Conservation (phyloP, 2,329 filamentous ascomycete species). For the Xylaria sp. region DNA sequence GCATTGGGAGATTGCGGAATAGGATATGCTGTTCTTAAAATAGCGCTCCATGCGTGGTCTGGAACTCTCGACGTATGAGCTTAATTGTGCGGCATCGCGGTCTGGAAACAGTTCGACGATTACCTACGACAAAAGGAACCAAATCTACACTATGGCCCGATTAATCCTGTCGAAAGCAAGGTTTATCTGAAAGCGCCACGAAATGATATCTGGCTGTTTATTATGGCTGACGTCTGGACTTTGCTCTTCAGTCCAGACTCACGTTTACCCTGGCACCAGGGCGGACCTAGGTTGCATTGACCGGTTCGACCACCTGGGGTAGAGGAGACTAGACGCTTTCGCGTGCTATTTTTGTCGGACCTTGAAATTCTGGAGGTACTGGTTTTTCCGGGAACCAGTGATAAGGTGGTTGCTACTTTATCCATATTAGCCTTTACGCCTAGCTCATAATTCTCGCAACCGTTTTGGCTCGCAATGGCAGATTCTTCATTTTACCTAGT, state of each 20-base stretch:
- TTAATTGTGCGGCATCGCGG: constrained; percentile 10
- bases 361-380: constrained; percentile 5
- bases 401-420: constrained; percentile 24
- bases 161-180: constrained; percentile 11
- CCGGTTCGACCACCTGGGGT: constrained; percentile 21
- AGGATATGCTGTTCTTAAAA: constrained; percentile 26
- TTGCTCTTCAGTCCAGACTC: constrained; percentile 35
- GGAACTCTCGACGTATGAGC: constrained; percentile 28
- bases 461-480: neutral
- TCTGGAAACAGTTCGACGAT: constrained; percentile 3
- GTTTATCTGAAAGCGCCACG: constrained; percentile 8
- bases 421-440: constrained; percentile 30
- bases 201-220: constrained; percentile 26
- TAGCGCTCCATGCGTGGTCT: constrained; percentile 23
- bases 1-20: constrained; percentile 13
- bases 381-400: constrained; percentile 26
- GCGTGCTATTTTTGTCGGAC: constrained; percentile 30
- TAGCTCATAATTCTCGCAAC: constrained; percentile 1
- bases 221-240: constrained; percentile 38
- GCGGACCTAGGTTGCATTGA: constrained; percentile 29
- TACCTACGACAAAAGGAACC: neutral
- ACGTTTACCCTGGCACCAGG: constrained; percentile 15
- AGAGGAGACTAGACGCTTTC: constrained; percentile 23
- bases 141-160: neutral
- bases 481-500: neutral